A percentile compares a stretch with the other conserved stretches of the same genome.
Evolutionary conservation across 495 filamentous ascomycete species (phyloP).

Genomic region (Lasiosphaeria hispida): DNA sequence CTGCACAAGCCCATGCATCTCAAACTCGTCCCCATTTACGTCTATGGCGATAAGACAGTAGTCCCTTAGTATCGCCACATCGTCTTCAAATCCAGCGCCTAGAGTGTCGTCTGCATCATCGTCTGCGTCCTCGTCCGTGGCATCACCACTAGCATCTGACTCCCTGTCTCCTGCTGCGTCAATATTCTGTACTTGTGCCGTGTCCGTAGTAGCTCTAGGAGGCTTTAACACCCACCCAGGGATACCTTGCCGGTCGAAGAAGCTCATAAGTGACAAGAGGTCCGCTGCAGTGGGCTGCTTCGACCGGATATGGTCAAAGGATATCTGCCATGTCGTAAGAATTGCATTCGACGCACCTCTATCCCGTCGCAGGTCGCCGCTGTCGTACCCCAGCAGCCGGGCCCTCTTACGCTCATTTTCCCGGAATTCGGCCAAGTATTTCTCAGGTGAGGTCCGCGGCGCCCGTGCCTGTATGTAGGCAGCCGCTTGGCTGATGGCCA

Average conservation of each 20-base stretch:
- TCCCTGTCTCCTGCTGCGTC: not conserved
- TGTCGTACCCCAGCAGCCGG: slow-evolving; percentile 31
- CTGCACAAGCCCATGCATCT: slow-evolving; percentile 48
- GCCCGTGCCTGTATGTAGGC: slow-evolving; percentile 39
- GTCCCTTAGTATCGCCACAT: slow-evolving; percentile 38
- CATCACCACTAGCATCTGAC: not conserved
- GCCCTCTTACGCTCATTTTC: slow-evolving; percentile 30
- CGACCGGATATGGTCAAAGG: slow-evolving; percentile 14
- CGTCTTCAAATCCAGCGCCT: slow-evolving; percentile 39
- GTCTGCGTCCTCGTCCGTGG: too few species aligned
- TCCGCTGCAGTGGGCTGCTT: slow-evolving; percentile 29
- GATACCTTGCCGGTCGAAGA: slow-evolving; percentile 8
- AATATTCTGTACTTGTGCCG: slow-evolving; percentile 9
- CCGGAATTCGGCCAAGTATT: slow-evolving; percentile 41
- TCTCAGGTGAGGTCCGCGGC: slow-evolving; percentile 25
- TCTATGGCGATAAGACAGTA: slow-evolving; percentile 43
- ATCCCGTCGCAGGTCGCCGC: slow-evolving; percentile 31
- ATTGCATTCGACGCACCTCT: slow-evolving; percentile 26
- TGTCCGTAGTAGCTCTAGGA: slow-evolving; percentile 28
- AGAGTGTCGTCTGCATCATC: slow-evolving; percentile 14
- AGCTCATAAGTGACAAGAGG: slow-evolving; percentile 42
- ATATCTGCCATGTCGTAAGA: slow-evolving; percentile 30
- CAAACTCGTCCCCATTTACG: slow-evolving; percentile 23
- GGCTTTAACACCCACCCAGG: not conserved
- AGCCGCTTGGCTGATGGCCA: slow-evolving; percentile 51